These are phyloP conservation scores for Aphanomyces astaci DNA, from an alignment of 352 stramenopile genomes.

Conservation along the genomic window DNA sequence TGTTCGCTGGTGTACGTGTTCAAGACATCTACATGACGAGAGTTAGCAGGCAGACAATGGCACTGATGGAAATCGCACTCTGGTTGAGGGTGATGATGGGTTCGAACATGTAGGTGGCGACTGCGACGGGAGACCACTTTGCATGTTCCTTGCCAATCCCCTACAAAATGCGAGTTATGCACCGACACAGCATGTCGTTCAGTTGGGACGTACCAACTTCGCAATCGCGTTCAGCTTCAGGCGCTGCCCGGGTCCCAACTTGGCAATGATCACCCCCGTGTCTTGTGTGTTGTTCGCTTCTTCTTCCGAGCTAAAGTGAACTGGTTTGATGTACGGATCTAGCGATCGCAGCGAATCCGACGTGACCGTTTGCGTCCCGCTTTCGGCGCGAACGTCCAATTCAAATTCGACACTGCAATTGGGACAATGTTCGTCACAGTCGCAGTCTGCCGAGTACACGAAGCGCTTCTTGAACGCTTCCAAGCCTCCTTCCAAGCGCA, in stretches of 20 bases:
- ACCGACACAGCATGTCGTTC: background rate
- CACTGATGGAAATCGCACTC: background rate
- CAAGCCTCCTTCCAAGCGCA: conserved; percentile 81
- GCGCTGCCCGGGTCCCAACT: conserved; percentile 91
- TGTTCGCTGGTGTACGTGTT: conserved; percentile 91
- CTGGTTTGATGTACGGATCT: conserved; percentile 77
- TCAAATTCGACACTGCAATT: conserved; percentile 96
- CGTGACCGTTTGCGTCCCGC: conserved; percentile 62
- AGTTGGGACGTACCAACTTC: conserved; percentile 46
- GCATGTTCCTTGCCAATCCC: conserved; percentile 96
- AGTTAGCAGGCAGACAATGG: background rate
- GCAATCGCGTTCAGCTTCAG: conserved; percentile 93
- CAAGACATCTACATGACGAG: conserved; percentile 68
- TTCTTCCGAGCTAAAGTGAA: conserved; percentile 82
- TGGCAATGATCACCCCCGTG: conserved; percentile 94
- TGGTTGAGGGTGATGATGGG: conserved; percentile 87
- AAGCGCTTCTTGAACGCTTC: conserved; percentile 88
- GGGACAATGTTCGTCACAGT: conserved; percentile 93
- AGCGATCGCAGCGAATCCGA: conserved; percentile 71
- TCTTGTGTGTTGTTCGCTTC: conserved; percentile 92
- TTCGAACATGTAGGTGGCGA: conserved; percentile 92
- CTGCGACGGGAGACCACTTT: conserved; percentile 95
- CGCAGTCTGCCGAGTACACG: conserved; percentile 80
- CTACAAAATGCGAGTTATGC: conserved; percentile 31
- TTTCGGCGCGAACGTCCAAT: conserved; percentile 86